Evolutionary conservation across 2,329 filamentous ascomycete genomes (phyloP).

Genomic region (Botrytis byssoidea): DNA sequence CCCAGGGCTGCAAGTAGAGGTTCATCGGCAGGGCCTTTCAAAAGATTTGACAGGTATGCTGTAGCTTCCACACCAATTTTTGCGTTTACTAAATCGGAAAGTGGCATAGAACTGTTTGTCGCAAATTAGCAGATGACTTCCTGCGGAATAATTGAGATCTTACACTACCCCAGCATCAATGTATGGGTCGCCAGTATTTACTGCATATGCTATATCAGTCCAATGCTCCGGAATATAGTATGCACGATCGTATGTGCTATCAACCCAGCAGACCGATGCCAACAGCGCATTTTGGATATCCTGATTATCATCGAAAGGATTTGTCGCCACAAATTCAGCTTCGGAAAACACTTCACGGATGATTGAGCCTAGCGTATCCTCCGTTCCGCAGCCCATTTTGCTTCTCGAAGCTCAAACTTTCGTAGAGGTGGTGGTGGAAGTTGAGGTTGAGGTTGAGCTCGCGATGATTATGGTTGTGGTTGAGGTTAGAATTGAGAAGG

Average conservation of each 20-base stretch:
- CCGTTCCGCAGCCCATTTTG: background rate
- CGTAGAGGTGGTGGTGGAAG: background rate
- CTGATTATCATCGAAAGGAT: background rate
- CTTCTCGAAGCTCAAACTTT: background rate
- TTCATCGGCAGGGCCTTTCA: conserved; percentile 72
- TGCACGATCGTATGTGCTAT: background rate
- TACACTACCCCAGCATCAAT: conserved; percentile 10
- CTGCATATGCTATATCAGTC: background rate
- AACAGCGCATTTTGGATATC: background rate
- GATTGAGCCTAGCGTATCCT: background rate
- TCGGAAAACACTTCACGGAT: too few relatives aligned
- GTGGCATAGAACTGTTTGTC: conserved; percentile 44
- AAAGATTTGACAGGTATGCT: conserved; percentile 79
- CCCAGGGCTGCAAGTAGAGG: conserved; percentile 87
- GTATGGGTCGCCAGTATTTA: conserved; percentile 17
- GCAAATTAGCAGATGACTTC: conserved; percentile 8
- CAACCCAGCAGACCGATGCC: background rate
- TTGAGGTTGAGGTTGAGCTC: background rate
- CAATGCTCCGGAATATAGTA: background rate
- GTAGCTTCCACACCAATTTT: conserved; percentile 85
- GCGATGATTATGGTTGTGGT: background rate
- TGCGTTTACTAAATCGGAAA: conserved; percentile 71
- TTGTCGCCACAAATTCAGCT: background rate
- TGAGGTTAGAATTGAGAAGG: background rate
- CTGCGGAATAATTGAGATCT: background rate